A percentile compares a stretch with the other conserved stretches of the same genome.
phyloP scores from a whole-genome alignment of 345 rosid species.

The Psidium guajava region DNA sequence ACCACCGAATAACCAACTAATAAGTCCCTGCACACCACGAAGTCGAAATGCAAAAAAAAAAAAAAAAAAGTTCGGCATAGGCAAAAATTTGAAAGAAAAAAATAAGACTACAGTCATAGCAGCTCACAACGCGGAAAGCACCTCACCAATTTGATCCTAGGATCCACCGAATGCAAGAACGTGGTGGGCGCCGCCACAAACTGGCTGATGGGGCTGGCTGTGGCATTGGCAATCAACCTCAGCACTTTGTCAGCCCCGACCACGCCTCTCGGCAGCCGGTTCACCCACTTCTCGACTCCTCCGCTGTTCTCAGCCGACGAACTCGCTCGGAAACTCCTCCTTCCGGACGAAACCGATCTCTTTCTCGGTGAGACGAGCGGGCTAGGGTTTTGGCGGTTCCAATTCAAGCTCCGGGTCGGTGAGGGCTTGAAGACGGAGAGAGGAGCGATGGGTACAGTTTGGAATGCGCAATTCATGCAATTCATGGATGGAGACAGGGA shows the following conservation, averaged over 20 bases:
- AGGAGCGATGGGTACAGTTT: constrained; percentile 11
- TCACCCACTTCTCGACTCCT: constrained; percentile 37
- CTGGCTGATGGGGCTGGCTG: constrained; percentile 84
- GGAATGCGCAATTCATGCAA: constrained; percentile 12
- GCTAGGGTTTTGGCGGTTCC: constrained; percentile 6
- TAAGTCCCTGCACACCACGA: neutral
- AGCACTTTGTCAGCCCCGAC: constrained; percentile 68
- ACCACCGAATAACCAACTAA: neutral
- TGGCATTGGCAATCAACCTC: constrained; percentile 59
- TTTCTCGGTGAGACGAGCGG: neutral
- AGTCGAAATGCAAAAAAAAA: neutral
- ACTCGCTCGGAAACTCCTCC: constrained; percentile 12
- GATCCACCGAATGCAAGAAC: constrained; percentile 76
- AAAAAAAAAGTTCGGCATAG: too few species aligned
- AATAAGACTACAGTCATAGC: neutral
- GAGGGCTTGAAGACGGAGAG: constrained; percentile 10
- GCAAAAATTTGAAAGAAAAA: too few species aligned
- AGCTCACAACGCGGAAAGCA: neutral
- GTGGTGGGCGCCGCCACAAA: constrained; percentile 76
- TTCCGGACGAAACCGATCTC: constrained; percentile 1
- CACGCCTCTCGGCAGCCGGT: constrained; percentile 45
- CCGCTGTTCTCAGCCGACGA: constrained; percentile 28
- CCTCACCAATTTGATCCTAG: constrained; percentile 73
- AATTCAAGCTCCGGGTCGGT: neutral
- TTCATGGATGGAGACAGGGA: constrained; percentile 21